Conservation (phyloP, 2,329 filamentous ascomycete genomes). For the Fusarium keratoplasticum region DNA sequence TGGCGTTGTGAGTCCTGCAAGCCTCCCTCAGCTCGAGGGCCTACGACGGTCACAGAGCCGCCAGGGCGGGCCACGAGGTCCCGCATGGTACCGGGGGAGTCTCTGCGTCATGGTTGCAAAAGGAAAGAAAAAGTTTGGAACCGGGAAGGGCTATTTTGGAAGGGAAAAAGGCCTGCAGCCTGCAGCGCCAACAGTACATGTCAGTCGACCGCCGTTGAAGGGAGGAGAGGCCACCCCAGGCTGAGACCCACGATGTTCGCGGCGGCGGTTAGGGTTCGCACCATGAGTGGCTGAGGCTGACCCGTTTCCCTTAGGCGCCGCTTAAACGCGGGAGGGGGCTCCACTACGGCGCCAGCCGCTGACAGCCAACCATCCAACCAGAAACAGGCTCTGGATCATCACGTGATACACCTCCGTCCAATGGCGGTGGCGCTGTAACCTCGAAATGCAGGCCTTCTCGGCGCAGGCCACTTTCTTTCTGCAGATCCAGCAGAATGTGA, state of each 20-base stretch:
- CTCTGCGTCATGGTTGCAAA: slow-evolving; percentile 24
- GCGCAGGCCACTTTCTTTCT: background rate
- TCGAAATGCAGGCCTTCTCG: slow-evolving; percentile 8
- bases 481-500: background rate
- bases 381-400: slow-evolving; percentile 4
- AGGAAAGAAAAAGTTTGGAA: slow-evolving; percentile 7
- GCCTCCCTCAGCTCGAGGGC: slow-evolving; percentile 35
- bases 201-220: slow-evolving; percentile 13
- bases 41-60: slow-evolving; percentile 23
- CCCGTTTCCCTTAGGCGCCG: slow-evolving; percentile 25
- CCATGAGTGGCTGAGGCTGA: slow-evolving; percentile 39
- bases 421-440: slow-evolving; percentile 25
- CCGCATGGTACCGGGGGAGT: background rate
- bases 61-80: slow-evolving; percentile 26
- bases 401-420: slow-evolving; percentile 26
- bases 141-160: background rate
- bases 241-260: slow-evolving; percentile 34
- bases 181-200: background rate
- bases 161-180: background rate
- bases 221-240: background rate
- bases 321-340: slow-evolving; percentile 24
- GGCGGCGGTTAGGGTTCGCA: slow-evolving; percentile 39
- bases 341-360: slow-evolving; percentile 24
- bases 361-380: slow-evolving; percentile 31
- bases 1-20: slow-evolving; percentile 34